Evolutionary conservation across 371 early-diverging fungal species (phyloP).

Genomic region (Actinomortierella ambigua): DNA sequence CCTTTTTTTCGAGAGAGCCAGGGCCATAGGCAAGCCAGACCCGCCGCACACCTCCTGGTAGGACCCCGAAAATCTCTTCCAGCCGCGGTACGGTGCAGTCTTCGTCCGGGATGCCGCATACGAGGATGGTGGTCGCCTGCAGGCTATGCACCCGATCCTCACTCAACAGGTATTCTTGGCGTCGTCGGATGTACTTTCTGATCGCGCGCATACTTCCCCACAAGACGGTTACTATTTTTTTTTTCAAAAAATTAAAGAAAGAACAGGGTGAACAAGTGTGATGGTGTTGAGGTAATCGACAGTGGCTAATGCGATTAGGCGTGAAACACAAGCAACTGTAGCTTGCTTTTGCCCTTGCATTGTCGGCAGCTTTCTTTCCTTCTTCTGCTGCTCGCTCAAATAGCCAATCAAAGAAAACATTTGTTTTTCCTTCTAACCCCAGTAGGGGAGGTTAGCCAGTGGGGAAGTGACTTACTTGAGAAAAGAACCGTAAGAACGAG

Average conservation of each 20-base stretch:
- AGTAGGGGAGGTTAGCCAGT: no score
- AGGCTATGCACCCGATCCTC: constrained; percentile 43
- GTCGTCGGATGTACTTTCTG: constrained; percentile 21
- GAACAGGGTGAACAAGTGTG: background rate
- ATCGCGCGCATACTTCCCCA: constrained; percentile 11
- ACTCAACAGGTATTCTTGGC: constrained; percentile 26
- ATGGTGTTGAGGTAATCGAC: background rate
- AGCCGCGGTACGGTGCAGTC: constrained; percentile 50
- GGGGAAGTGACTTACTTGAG: constrained; percentile 16
- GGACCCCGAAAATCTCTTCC: constrained; percentile 55
- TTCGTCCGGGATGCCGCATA: constrained; percentile 61
- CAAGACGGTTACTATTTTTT: constrained; percentile 13
- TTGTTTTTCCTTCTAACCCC: no score
- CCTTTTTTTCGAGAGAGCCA: constrained; percentile 56
- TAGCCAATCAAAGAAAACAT: no score
- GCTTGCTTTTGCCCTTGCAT: no score
- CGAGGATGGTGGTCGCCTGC: constrained; percentile 69
- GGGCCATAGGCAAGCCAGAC: constrained; percentile 65
- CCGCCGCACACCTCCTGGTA: constrained; percentile 76
- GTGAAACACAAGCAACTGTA: no score
- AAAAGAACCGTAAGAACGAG: constrained; percentile 33
- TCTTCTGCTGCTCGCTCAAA: no score
- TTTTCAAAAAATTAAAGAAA: background rate
- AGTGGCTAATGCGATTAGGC: background rate
- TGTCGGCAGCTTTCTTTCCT: no score